Conservation (phyloP, 2,329 filamentous ascomycete genomes). For the Aspergillus ustus region DNA sequence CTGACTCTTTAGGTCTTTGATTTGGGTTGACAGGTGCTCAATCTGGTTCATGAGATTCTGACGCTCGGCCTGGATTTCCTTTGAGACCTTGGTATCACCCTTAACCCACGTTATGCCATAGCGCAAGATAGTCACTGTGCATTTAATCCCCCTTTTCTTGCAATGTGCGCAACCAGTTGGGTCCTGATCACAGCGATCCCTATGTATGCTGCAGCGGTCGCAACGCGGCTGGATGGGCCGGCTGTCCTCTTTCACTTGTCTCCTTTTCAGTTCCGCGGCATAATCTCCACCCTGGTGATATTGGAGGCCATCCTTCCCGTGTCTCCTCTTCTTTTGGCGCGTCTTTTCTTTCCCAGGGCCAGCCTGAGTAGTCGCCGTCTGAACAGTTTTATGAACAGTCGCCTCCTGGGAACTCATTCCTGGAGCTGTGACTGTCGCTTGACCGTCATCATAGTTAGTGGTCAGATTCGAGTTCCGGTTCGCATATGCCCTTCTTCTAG, state of each 20-base stretch:
- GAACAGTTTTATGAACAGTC: too few relatives aligned
- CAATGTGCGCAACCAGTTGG: not conserved
- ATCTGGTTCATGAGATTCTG: not conserved
- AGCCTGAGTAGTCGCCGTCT: not conserved
- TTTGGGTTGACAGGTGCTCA: not conserved
- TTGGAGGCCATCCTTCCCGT: not conserved
- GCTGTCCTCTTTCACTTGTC: not conserved
- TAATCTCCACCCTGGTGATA: not conserved
- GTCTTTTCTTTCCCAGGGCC: not conserved
- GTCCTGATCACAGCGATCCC: not conserved
- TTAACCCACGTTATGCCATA: not conserved
- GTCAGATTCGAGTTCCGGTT: too few relatives aligned
- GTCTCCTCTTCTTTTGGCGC: not conserved
- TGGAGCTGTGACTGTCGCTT: too few relatives aligned
- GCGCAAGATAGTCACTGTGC: not conserved
- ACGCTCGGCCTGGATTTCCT: not conserved
- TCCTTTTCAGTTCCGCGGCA: not conserved
- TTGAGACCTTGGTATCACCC: not conserved
- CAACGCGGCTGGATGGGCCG: not conserved
- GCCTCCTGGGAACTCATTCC: not conserved
- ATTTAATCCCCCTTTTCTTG: not conserved
- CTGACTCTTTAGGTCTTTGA: not conserved
- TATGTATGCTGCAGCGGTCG: not conserved
- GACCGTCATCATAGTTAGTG: too few relatives aligned
- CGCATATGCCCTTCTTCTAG: not conserved